These are phyloP conservation scores for Zygoascus biomembranicola DNA, from an alignment of 805 yeast species.

Conservation along the genomic window DNA sequence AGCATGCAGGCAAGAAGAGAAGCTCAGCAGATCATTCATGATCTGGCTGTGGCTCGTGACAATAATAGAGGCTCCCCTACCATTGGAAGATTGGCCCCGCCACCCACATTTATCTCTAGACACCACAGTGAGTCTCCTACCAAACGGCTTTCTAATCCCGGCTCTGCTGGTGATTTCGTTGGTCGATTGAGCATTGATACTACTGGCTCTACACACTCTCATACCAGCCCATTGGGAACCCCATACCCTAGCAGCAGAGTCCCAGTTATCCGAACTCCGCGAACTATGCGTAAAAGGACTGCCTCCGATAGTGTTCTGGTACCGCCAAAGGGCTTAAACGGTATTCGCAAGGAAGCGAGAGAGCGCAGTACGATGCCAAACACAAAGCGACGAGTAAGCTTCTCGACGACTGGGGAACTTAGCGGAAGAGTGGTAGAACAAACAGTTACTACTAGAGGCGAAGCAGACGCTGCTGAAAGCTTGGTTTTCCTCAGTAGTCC, in stretches of 20 bases:
- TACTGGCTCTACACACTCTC: not conserved
- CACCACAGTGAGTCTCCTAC: not conserved
- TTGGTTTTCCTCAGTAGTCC: conserved; percentile 15
- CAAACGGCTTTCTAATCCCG: not conserved
- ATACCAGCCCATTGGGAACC: not conserved
- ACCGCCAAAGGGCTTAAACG: not conserved
- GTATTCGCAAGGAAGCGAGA: not conserved
- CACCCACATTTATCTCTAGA: not conserved
- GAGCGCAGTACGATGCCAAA: conserved; percentile 3
- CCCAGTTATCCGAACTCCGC: not conserved
- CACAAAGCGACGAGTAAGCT: not conserved
- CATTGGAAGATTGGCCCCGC: not conserved
- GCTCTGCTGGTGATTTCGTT: not conserved
- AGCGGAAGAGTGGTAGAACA: not conserved
- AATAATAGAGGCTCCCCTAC: not conserved
- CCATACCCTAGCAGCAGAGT: not conserved
- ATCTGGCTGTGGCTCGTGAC: not conserved
- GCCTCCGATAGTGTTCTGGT: conserved; percentile 1
- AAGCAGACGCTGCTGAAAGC: conserved; percentile 15
- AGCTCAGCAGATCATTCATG: conserved; percentile 3
- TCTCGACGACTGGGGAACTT: not conserved
- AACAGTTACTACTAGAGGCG: not conserved
- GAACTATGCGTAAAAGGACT: not conserved
- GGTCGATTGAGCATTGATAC: not conserved
- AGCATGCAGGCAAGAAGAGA: not conserved